These are phyloP conservation scores for Stramenopiles sp. DNA, from an alignment of 352 stramenopile species.

Conservation along the genomic window DNA sequence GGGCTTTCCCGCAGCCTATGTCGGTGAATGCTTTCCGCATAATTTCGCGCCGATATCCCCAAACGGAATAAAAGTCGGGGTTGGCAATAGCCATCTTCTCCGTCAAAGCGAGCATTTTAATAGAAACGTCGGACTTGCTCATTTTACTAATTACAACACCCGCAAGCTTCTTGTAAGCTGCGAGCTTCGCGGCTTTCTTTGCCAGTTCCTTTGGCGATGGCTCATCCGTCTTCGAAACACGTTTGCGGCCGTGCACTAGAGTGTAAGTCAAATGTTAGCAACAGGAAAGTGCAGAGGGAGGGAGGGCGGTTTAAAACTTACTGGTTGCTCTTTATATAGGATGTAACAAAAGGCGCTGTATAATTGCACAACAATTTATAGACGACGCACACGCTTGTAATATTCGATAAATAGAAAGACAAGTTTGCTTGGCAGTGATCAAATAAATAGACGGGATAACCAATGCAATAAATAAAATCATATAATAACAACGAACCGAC, in stretches of 20 bases:
- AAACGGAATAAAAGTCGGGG: constrained; percentile 86
- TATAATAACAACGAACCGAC: no score
- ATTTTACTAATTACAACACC: background rate
- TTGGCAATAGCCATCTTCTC: constrained; percentile 81
- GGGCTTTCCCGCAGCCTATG: background rate
- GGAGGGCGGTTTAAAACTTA: no score
- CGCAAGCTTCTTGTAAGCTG: background rate
- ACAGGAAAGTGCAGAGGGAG: no score
- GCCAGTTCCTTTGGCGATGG: background rate
- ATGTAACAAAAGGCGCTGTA: no score
- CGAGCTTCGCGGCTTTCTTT: background rate
- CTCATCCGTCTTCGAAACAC: background rate
- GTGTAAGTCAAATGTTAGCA: no score
- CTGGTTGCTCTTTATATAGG: no score
- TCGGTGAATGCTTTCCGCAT: constrained; percentile 36
- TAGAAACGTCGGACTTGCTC: background rate
- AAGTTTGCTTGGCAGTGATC: no score
- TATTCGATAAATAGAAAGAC: no score
- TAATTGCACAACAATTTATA: no score
- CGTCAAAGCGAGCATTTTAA: constrained; percentile 45
- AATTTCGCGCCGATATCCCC: constrained; percentile 81
- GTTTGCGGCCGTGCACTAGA: background rate
- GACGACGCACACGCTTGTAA: no score
- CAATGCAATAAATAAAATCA: no score
- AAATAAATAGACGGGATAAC: no score